Percentiles rank a stretch among this genome's conserved stretches.
Conservation (phyloP, 139 green algal genomes). For the Closterium sp. region DNA sequence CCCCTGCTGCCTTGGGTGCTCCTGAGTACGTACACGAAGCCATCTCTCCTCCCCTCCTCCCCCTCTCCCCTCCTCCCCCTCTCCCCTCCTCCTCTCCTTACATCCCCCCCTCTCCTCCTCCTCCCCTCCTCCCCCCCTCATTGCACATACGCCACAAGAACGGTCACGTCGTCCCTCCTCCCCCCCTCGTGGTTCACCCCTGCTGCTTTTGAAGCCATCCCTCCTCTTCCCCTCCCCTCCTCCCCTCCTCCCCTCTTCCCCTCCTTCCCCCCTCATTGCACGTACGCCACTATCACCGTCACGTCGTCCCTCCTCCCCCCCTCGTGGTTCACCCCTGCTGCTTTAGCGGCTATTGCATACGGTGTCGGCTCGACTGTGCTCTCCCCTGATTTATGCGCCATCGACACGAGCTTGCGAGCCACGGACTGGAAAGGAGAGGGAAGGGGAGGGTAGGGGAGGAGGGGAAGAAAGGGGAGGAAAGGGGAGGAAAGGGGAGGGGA, state of each 20-base stretch:
- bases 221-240: background rate
- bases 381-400: constrained; percentile 22
- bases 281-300: constrained; percentile 61
- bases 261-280: background rate
- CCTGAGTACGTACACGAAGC: too few species aligned
- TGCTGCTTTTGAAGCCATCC: background rate
- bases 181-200: constrained; percentile 55
- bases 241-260: background rate
- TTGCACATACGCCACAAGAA: constrained; percentile 56
- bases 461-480: too few species aligned
- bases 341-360: constrained; percentile 42
- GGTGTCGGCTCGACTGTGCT: constrained; percentile 22
- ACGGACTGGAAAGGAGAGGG: background rate
- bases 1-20: background rate
- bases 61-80: too few species aligned
- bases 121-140: background rate
- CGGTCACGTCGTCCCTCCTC: constrained; percentile 72
- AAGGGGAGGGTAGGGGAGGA: background rate
- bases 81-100: too few species aligned
- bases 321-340: constrained; percentile 33
- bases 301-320: constrained; percentile 73
- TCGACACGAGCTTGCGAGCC: constrained; percentile 9
- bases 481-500: background rate
- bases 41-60: too few species aligned
- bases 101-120: background rate